Base-by-base conservation (phyloP, 2,329 filamentous ascomycete genomes). In the Xylariales sp. region DNA sequence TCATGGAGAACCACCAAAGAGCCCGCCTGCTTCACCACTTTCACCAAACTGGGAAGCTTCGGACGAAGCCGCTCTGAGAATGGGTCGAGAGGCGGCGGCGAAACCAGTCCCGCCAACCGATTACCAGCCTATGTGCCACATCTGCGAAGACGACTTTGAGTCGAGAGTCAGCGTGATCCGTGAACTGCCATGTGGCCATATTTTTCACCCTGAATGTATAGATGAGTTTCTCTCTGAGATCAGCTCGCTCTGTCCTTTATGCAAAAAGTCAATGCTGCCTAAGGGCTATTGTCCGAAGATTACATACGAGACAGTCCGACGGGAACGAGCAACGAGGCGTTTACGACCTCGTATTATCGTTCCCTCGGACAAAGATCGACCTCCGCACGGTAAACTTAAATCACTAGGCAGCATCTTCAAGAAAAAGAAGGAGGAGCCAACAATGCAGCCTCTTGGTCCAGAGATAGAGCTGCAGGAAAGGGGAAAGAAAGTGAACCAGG, bases 131-230 rank as follows among this genome's bases (percentile, higher is more conserved):
- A 82, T 76, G 3, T 97, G 93, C 56, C 80, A 87, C n/a, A 95
- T 97, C 37, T 98, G 93, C 55, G 72, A 95, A 1, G 85, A 88
- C 38, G 79, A 87, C 42, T 97, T 88, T 53, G 73, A 84, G 19
- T 74, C 80, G 13, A 75, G 78, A 25, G 64, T 72, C 14, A 84
- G 86, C 0, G 76, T 81, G 15, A 89, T 97, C 39, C 84, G 89
- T 39, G 86, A 96, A 61, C 70, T 97, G 3, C 81, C 88, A 0
- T 98, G 93, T 51, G 81, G 85, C 1, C 93, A 98, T 57, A 91
- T 97, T 40, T 98, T 90, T 61, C 91, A 98, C 49, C 84, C 87
- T 0, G 83, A 86, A 47, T 98, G 93, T 54, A 90, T 97, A 46
- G 90, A 97, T 54, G 76, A 82, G 16, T 95, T 93, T 52, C 69